Base-by-base conservation (phyloP, 352 stramenopile species). In the Globisporangium abappressorium region DNA sequence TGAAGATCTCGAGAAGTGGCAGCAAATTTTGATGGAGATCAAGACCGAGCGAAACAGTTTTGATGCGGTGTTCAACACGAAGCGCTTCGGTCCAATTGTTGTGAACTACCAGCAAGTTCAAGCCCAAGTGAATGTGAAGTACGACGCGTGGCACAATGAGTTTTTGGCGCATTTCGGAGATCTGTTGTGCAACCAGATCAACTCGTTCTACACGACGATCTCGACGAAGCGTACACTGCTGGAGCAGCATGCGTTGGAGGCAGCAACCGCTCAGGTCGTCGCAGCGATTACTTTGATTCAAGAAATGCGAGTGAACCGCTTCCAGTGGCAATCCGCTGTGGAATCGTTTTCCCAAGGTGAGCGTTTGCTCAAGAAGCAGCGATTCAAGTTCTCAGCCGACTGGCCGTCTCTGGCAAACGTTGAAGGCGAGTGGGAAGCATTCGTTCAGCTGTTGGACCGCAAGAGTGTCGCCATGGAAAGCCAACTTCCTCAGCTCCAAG, bases 91-190 rank as follows among this genome's bases (percentile, higher is more conserved):
- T 69, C 97, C 71, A 11, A 85, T 98, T 65, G 70, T 87, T 5
- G 82, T 98, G 20, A 96, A 98, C 74, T 97, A 97, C 64, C 86
- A 97, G 72, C 88, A 97, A 78, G 89, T 98, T 14, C 92, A 98
- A 72, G 87, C 92, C 3, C 85, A 97, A 72, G 89, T 97, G 54
- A 99, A 99, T 69, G 84, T 99, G 46, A 99, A 99, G 76, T 99
- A 99, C 79, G 98, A 99, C 75, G 97, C 97, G 3, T 99, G 97
- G 97, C 97, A 99, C 72, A 99, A 99, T 64, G 97, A 99, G 68
- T 92, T 99, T 55, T 89, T 99, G 43, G 84, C 89, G 11, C 92
- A 97, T 56, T 99, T 99, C 73, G 95, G 92, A 8, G 78, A 93
- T 46, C 87, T 99, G 36, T 76, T 99, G 20, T 88, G 83, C 57